Conservation (phyloP, 306 rosid species). For the Trifolium dubium region DNA sequence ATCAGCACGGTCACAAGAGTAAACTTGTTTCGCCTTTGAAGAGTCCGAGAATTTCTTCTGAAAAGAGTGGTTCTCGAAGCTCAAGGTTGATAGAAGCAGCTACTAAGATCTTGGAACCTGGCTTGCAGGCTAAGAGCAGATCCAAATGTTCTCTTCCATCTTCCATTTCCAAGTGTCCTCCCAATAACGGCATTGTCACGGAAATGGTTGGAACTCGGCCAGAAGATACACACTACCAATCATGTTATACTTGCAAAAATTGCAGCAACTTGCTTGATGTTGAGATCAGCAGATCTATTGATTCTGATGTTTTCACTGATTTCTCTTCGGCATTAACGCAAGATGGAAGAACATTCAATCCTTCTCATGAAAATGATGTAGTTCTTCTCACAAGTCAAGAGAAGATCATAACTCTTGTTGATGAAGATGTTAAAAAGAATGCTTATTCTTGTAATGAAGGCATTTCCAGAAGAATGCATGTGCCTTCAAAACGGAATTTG, state of each 20-base stretch:
- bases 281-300: slow-evolving; percentile 39
- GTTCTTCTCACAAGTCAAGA: slow-evolving; percentile 47
- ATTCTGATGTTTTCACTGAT: slow-evolving; percentile 45
- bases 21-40: slow-evolving; percentile 61
- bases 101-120: slow-evolving; percentile 77
- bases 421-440: slow-evolving; percentile 41
- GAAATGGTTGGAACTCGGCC: slow-evolving; percentile 28
- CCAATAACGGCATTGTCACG: slow-evolving; percentile 23
- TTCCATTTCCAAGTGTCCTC: slow-evolving; percentile 48
- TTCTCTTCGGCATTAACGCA: slow-evolving; percentile 39
- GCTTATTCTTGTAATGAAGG: slow-evolving; percentile 34
- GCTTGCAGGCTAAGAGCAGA: slow-evolving; percentile 63
- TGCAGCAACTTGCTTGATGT: slow-evolving; percentile 56
- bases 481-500: slow-evolving; percentile 45
- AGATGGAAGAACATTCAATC: slow-evolving; percentile 37
- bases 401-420: slow-evolving; percentile 36
- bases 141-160: slow-evolving; percentile 57
- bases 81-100: slow-evolving; percentile 78
- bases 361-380: slow-evolving; percentile 47
- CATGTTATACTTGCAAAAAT: slow-evolving; percentile 50
- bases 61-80: slow-evolving; percentile 54
- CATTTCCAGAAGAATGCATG: slow-evolving; percentile 40
- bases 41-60: slow-evolving; percentile 60
- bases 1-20: slow-evolving; percentile 39
- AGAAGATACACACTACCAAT: slow-evolving; percentile 30